These are phyloP conservation scores for Diaporthe eres DNA, from an alignment of 2,329 filamentous ascomycete genomes.

Conservation along the genomic window DNA sequence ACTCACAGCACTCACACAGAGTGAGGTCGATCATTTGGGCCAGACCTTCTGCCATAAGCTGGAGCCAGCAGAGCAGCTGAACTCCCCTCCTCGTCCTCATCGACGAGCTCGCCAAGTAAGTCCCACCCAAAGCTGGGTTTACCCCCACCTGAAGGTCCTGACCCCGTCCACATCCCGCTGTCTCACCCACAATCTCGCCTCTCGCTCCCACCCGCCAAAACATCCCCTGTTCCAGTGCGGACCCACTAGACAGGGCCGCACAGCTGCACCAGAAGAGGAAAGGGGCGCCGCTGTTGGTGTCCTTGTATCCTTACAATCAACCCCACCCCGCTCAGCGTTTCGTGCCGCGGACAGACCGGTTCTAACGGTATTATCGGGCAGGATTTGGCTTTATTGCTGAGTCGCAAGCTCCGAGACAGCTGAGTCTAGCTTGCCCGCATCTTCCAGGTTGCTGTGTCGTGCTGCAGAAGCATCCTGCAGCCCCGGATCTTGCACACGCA, in stretches of 20 bases:
- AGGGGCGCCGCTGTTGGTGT: constrained; percentile 2
- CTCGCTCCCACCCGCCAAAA: constrained; percentile 31
- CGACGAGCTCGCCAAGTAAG: constrained; percentile 8
- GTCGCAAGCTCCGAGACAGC: constrained; percentile 6
- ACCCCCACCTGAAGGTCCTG: neutral
- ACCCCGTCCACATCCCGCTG: constrained; percentile 31
- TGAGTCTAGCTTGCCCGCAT: constrained; percentile 9
- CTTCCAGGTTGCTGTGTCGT: constrained; percentile 19
- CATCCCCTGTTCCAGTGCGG: constrained; percentile 34
- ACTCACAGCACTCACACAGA: neutral
- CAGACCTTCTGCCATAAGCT: neutral
- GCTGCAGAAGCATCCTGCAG: constrained; percentile 27
- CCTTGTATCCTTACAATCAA: constrained; percentile 15
- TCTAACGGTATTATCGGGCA: constrained; percentile 16
- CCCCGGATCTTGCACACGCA: constrained; percentile 19
- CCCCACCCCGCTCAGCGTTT: constrained; percentile 30
- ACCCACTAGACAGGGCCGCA: constrained; percentile 29
- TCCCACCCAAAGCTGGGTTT: neutral
- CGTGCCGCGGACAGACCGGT: constrained; percentile 25
- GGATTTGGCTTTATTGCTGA: constrained; percentile 26
- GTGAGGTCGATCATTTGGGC: constrained; percentile 4
- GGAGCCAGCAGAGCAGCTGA: constrained; percentile 18
- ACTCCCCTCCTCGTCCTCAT: neutral
- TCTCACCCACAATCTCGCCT: constrained; percentile 36
- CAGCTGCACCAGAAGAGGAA: constrained; percentile 33